phyloP scores from a whole-genome alignment of 2,329 filamentous ascomycete species.

The Penicillium polonicum region DNA sequence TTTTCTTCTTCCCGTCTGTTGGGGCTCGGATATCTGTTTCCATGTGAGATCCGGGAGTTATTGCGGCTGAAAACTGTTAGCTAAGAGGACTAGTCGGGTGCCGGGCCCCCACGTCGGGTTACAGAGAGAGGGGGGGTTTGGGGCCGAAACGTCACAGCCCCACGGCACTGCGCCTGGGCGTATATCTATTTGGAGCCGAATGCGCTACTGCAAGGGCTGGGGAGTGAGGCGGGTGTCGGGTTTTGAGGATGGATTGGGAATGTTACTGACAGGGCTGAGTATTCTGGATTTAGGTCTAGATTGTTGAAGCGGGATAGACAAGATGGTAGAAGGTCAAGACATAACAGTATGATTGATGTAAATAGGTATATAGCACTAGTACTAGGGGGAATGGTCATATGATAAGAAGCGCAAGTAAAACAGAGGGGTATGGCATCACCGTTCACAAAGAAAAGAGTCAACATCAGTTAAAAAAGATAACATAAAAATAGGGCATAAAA shows the following conservation, averaged over 20 bases:
- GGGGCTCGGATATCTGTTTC: neutral
- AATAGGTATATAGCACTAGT: constrained; percentile 7
- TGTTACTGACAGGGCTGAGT: neutral
- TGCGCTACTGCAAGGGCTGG: neutral
- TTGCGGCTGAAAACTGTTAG: constrained; percentile 6
- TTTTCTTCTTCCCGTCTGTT: neutral
- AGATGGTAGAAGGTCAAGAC: neutral
- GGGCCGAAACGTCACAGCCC: constrained; percentile 6
- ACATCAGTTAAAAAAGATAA: constrained; percentile 2
- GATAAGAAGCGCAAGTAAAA: constrained; percentile 2
- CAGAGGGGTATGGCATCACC: constrained; percentile 13
- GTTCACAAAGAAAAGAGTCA: constrained; percentile 3
- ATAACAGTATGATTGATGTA: constrained; percentile 3
- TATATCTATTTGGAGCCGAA: neutral
- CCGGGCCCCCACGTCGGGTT: neutral
- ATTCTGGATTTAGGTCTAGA: neutral
- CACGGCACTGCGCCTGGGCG: neutral
- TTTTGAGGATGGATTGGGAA: neutral
- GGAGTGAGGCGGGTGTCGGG: neutral
- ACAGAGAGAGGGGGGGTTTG: neutral
- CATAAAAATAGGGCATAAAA: constrained; percentile 7
- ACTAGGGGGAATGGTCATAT: constrained; percentile 2
- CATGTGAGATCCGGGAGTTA: neutral
- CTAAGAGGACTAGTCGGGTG: neutral
- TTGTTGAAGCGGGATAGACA: neutral